Percentiles rank a stretch among this genome's conserved stretches.
Conservation (phyloP, 2,329 filamentous ascomycete genomes). For the Epichloe bromicola region DNA sequence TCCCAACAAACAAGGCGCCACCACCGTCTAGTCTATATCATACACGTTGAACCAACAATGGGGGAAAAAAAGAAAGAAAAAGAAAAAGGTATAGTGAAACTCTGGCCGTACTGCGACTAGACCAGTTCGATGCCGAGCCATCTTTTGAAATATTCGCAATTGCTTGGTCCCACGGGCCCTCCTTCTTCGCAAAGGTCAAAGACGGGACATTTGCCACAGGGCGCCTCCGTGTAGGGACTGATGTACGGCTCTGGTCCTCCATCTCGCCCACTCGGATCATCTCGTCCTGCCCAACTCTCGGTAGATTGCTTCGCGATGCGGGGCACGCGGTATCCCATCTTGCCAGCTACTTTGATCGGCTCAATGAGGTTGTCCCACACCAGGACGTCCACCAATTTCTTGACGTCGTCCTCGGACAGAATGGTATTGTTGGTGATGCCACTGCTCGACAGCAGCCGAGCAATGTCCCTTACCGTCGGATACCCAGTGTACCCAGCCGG, state of each 20-base stretch:
- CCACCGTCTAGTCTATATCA: neutral
- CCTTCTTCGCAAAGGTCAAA: slow-evolving; percentile 87
- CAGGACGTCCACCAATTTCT: slow-evolving; percentile 77
- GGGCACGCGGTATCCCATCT: slow-evolving; percentile 39
- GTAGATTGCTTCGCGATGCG: slow-evolving; percentile 33
- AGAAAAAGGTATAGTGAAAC: no score
- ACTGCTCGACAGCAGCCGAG: slow-evolving; percentile 54
- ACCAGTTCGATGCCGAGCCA: slow-evolving; percentile 48
- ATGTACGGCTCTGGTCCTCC: slow-evolving; percentile 31
- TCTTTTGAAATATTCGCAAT: slow-evolving; percentile 79
- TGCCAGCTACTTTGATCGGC: slow-evolving; percentile 36
- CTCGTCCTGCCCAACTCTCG: slow-evolving; percentile 27
- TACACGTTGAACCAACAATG: neutral
- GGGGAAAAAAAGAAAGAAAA: no score
- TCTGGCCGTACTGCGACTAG: neutral
- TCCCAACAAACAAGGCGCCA: neutral
- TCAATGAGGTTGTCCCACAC: slow-evolving; percentile 81
- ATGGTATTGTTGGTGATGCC: slow-evolving; percentile 62
- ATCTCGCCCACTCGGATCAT: slow-evolving; percentile 22
- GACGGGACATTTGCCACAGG: slow-evolving; percentile 84
- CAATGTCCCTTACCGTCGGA: slow-evolving; percentile 68
- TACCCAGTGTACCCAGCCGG: slow-evolving; percentile 62
- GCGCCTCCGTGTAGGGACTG: slow-evolving; percentile 76
- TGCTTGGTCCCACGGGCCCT: slow-evolving; percentile 77
- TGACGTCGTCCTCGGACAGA: slow-evolving; percentile 60